Evolutionary conservation across 2,329 filamentous ascomycete species (phyloP).

Genomic region (Teratosphaeria epicoccoides): DNA sequence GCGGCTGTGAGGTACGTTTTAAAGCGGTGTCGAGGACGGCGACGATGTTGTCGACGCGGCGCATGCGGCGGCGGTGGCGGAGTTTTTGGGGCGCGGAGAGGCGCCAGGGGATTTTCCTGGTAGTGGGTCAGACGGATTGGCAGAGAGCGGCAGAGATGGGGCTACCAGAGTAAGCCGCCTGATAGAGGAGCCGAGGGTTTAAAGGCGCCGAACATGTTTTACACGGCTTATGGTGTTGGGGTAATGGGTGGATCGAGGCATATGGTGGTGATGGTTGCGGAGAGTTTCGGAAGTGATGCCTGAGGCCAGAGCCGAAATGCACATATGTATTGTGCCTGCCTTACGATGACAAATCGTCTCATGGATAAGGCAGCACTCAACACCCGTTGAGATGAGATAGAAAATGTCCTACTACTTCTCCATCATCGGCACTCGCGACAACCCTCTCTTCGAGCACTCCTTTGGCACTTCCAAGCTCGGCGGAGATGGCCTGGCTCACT

Average conservation of each 20-base stretch:
- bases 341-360: too few species aligned
- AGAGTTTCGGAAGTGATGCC: background rate
- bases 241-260: background rate
- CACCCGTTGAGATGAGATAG: too few species aligned
- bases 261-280: background rate
- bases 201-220: conserved; percentile 72
- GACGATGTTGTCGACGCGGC: conserved; percentile 78
- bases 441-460: conserved; percentile 90
- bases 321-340: background rate
- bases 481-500: conserved; percentile 83
- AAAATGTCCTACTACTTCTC: conserved; percentile 97
- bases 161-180: conserved; percentile 72
- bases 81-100: conserved; percentile 85
- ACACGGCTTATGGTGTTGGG: background rate
- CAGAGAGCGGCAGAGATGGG: background rate
- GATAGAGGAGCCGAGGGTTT: conserved; percentile 66
- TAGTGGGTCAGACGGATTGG: conserved; percentile 1
- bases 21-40: conserved; percentile 71
- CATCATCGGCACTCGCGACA: conserved; percentile 90
- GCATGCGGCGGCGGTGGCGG: conserved; percentile 71
- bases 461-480: conserved; percentile 95
- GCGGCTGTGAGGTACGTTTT: conserved; percentile 40
- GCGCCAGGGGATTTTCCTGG: conserved; percentile 91
- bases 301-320: background rate
- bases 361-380: too few species aligned